Percentiles rank a stretch among this genome's conserved stretches.
These are phyloP conservation scores for Meira miltonrushii DNA, from an alignment of 1,284 basidiomycete species.

Conservation along the genomic window DNA sequence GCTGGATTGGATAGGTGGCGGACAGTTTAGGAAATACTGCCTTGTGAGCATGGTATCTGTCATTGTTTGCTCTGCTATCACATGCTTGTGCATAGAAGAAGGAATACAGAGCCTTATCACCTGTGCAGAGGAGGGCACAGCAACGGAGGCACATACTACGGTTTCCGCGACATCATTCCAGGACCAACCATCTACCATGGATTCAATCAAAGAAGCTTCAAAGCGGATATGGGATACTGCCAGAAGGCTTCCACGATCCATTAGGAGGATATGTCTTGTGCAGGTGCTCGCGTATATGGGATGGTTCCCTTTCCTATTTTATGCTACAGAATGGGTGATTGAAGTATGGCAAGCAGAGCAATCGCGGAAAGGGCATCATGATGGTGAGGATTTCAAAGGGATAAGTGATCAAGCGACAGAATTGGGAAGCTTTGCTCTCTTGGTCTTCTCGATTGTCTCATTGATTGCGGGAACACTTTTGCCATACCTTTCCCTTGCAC, in stretches of 20 bases:
- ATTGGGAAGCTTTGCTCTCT: constrained; percentile 42
- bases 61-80: constrained; percentile 76
- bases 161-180: too few species aligned
- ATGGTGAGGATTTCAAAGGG: constrained; percentile 61
- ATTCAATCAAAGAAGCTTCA: background rate
- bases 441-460: constrained; percentile 42
- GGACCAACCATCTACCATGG: background rate
- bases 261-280: constrained; percentile 63
- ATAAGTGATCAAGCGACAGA: constrained; percentile 29
- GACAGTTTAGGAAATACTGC: constrained; percentile 93
- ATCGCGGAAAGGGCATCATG: constrained; percentile 54
- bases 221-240: constrained; percentile 30
- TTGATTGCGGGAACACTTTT: constrained; percentile 31
- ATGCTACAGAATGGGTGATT: constrained; percentile 79
- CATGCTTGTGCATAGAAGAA: constrained; percentile 37
- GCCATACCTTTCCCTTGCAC: constrained; percentile 35
- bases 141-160: too few species aligned
- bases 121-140: background rate
- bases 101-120: too few species aligned
- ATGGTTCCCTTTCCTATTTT: constrained; percentile 56
- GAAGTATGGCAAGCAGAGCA: constrained; percentile 64
- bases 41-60: constrained; percentile 74
- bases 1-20: constrained; percentile 76
- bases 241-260: constrained; percentile 33
- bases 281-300: constrained; percentile 88